phyloP scores from a whole-genome alignment of 805 yeast genomes.

The Blastobotrys muscicola region DNA sequence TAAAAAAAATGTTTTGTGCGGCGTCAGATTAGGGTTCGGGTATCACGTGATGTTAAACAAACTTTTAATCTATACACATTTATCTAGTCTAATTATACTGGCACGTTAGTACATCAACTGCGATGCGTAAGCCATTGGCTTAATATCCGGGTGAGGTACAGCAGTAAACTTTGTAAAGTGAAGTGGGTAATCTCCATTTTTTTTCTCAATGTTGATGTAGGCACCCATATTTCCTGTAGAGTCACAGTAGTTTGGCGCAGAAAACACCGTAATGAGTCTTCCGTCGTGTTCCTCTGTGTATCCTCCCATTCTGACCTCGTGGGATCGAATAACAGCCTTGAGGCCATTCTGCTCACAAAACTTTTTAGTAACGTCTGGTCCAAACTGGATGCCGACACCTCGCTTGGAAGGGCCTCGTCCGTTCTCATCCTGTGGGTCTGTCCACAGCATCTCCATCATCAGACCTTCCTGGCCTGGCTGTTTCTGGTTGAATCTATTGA shows the following conservation, averaged over 20 bases:
- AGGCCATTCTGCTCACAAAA: constrained; percentile 68
- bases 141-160: constrained; percentile 81
- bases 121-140: constrained; percentile 85
- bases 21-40: no score
- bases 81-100: neutral
- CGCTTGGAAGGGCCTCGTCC: constrained; percentile 87
- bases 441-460: constrained; percentile 96
- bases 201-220: constrained; percentile 56
- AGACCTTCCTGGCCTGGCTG: constrained; percentile 89
- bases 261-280: constrained; percentile 81
- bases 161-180: constrained; percentile 60
- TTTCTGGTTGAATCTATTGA: constrained; percentile 53
- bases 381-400: constrained; percentile 94
- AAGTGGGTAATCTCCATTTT: constrained; percentile 36
- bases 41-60: neutral
- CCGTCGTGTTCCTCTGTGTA: constrained; percentile 83
- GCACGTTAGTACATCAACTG: constrained; percentile 22
- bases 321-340: constrained; percentile 81
- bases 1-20: neutral
- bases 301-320: constrained; percentile 91
- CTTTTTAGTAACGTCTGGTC: constrained; percentile 82
- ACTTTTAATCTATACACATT: neutral
- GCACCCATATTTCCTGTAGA: constrained; percentile 87
- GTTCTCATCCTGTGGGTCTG: constrained; percentile 75
- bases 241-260: constrained; percentile 98